Evolutionary conservation across 805 yeast species (phyloP), one percentile per base, ranked within the genome.

Genomic region (Metschnikowia baotianmanensis): DNA sequence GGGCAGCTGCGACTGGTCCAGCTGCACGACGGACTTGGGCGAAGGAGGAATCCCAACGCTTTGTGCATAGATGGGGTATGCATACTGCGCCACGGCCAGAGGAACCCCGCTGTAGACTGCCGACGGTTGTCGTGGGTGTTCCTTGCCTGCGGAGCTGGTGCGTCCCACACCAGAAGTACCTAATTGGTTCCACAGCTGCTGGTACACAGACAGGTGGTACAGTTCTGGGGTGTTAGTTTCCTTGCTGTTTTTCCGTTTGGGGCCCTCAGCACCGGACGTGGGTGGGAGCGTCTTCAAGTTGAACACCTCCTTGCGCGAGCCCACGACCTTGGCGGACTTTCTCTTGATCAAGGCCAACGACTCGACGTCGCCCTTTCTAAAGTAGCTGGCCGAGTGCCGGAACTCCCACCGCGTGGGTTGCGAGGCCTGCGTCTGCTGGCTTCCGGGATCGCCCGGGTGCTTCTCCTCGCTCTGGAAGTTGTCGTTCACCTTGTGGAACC

Each of bases 301-400:
- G 32, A 68, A 69, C 7, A 68, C 58, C 44, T 69, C 74, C 48
- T 66, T 64, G 41, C 62, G 71, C 15, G 62, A 51, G 46, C 58
- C 60, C 32, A 62, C 55, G 41, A 65, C 68, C 47, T 66, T 67
- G 31, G 63, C 61, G 28, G 93, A 78, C 34, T 96, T 67, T 46
- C 98, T 72, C 61, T 87, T 90, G 58, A 90, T 91, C 12, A 76
- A 70, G 40, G 85, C 77, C 46, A 90, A 65, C 9, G 83, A 71
- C 31, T 82, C 93, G 12, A 79, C 62, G 58, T 89, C 93, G 30
- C 96, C 96, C 38, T 87, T 82, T 50, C 78, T 76, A 65, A 90
- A 90, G 45, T 76, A 74, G 25, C 84, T 86, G 3, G 86, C 80
- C 20, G 86, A 78, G 59, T 90, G 98, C 43, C 82, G 80, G 63